Base-by-base conservation (phyloP, 257 asterid species). In the Solanum rostratum region DNA sequence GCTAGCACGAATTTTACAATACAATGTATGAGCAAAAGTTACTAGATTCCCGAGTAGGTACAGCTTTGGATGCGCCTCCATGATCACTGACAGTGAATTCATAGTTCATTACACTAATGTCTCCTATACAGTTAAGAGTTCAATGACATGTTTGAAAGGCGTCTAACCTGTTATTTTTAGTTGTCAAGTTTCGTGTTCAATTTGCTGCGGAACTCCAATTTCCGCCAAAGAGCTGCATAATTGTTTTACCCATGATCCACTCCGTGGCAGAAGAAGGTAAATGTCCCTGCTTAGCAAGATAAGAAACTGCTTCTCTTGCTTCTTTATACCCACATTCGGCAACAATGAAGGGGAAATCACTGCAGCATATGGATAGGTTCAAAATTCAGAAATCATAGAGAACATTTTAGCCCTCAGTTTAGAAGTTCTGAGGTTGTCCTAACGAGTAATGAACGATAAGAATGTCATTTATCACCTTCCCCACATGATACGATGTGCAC, bases 401-500 rank as follows among this genome's bases (percentile, higher is more conserved):
- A 46, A 9, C 81, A 74, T 29, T 46, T 70, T 15, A 27, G 45
- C 82, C 10, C 22, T 76, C 24, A 46, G 27, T 24, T 76, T 49
- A 49, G 52, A 83, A 41, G 59, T 79, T 79, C 80, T 30, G 52
- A 29, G 84, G 33, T 59, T 81, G 79, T 68, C 60, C 30, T 16
- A n/a, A 63, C 45, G 22, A 13, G 15, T 29, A 57, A 50, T 0
- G 14, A 18, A n/a, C 27, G 15, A 33, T n/a, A 52, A n/a, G 14
- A 27, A 68, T 0, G 37, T 2, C 45, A 46, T 10, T 69, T n/a
- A 43, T 87, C 87, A 93, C 98, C 97, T 95, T 92, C 98, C 97
- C 98, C 98, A 95, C 98, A 95, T 93, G 85, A 93, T 80, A 46
- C 92, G 93, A 86, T 90, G 89, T 80, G 96, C 97, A 37, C 98